Percentiles rank a stretch among this genome's conserved stretches.
Evolutionary conservation across 2,329 filamentous ascomycete genomes (phyloP).

Genomic region (Botrytis aclada): DNA sequence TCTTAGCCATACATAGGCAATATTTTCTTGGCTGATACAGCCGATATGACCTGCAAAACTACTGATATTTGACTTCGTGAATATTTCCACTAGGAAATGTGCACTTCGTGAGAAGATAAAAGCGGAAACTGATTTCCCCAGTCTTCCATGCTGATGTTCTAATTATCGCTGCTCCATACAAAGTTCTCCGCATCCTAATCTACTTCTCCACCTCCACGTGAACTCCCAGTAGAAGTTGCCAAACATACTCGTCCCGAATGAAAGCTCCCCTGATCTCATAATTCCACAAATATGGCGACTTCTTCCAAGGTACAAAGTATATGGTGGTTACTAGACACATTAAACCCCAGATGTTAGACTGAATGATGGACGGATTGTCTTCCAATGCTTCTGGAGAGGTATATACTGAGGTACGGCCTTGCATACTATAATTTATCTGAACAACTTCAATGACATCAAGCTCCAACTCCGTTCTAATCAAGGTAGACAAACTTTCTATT

Average conservation of each 20-base stretch:
- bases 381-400: neutral
- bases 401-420: neutral
- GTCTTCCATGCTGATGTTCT: no score
- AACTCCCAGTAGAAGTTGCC: neutral
- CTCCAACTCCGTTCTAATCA: neutral
- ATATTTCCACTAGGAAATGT: neutral
- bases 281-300: neutral
- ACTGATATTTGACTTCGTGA: neutral
- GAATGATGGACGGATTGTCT: neutral
- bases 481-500: neutral
- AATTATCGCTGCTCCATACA: neutral
- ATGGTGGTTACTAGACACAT: neutral
- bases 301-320: neutral
- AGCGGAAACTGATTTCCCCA: accelerated
- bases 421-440: neutral
- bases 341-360: neutral
- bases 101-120: neutral
- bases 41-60: neutral
- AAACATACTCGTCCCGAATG: neutral
- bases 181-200: neutral
- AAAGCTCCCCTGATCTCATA: neutral
- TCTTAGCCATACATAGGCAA: neutral
- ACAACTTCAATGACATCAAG: neutral
- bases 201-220: neutral
- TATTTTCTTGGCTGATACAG: no score